These are phyloP conservation scores for Stagonosporopsis rhizophila DNA, from an alignment of 2,329 filamentous ascomycete species.

Conservation along the genomic window DNA sequence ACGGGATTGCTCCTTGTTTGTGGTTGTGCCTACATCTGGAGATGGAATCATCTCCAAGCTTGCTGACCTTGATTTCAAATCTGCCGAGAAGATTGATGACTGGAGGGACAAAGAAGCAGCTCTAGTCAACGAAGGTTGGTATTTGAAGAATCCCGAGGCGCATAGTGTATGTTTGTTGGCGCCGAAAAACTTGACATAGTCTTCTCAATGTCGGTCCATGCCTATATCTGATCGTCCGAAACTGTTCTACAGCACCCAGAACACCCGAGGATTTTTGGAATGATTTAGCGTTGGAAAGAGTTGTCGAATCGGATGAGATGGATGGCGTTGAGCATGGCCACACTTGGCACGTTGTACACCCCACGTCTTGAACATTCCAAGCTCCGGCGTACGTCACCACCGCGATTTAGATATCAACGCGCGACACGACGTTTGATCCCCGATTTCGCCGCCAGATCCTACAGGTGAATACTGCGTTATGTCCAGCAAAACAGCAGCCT, in stretches of 20 bases:
- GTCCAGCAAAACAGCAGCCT: slow-evolving; percentile 16
- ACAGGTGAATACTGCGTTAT: background rate
- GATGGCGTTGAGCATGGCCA: slow-evolving; percentile 5
- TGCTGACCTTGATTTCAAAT: slow-evolving; percentile 57
- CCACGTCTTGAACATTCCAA: slow-evolving; percentile 9
- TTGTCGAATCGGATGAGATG: slow-evolving; percentile 12
- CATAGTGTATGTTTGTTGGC: slow-evolving; percentile 13
- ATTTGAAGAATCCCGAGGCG: slow-evolving; percentile 25
- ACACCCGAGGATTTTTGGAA: background rate
- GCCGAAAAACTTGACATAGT: background rate
- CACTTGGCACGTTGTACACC: slow-evolving; percentile 13
- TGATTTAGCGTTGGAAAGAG: background rate
- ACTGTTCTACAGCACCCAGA: background rate
- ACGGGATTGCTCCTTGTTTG: slow-evolving; percentile 56
- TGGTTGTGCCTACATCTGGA: slow-evolving; percentile 32
- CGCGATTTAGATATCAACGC: background rate
- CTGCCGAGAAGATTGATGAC: slow-evolving; percentile 48
- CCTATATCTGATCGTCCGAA: too few relatives aligned
- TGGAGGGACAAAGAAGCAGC: slow-evolving; percentile 53
- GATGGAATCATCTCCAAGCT: slow-evolving; percentile 50
- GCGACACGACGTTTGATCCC: background rate
- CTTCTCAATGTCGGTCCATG: background rate
- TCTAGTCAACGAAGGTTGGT: slow-evolving; percentile 52
- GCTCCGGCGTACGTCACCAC: slow-evolving; percentile 16
- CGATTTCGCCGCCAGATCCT: background rate